Percentiles rank a stretch among this genome's conserved stretches.
phyloP scores from a whole-genome alignment of 2,329 filamentous ascomycete species.

The Xylariaceae sp. region DNA sequence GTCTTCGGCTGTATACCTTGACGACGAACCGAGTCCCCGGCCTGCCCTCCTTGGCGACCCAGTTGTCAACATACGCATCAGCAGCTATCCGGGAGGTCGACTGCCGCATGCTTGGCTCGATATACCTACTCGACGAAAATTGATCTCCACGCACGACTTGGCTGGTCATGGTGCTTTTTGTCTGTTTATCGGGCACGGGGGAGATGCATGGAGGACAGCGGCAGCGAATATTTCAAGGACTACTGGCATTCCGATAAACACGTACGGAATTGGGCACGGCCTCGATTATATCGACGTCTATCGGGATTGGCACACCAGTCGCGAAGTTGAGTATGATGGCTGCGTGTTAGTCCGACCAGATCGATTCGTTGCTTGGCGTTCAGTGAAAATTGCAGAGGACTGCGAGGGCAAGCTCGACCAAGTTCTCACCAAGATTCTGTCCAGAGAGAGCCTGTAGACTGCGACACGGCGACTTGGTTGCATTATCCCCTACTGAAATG shows the following conservation, averaged over 20 bases:
- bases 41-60: constrained; percentile 28
- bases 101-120: constrained; percentile 63
- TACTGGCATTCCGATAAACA: constrained; percentile 44
- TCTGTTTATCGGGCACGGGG: constrained; percentile 53
- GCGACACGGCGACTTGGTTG: neutral
- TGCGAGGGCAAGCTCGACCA: constrained; percentile 19
- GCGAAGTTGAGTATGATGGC: constrained; percentile 55
- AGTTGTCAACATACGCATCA: constrained; percentile 25
- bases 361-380: constrained; percentile 54
- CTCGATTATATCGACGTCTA: constrained; percentile 61
- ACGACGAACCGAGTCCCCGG: constrained; percentile 21
- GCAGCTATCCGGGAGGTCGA: constrained; percentile 55
- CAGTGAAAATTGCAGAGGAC: constrained; percentile 10
- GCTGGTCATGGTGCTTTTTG: constrained; percentile 52
- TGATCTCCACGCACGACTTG: constrained; percentile 56
- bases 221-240: constrained; percentile 34
- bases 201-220: constrained; percentile 50
- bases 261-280: constrained; percentile 51
- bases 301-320: constrained; percentile 51
- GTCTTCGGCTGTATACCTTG: constrained; percentile 35
- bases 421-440: constrained; percentile 19
- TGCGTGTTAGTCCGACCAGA: constrained; percentile 57
- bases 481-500: neutral
- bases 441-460: constrained; percentile 3
- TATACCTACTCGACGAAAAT: constrained; percentile 38